Base-by-base conservation (phyloP, 1,284 basidiomycete species). In the Puccinia hordei region DNA sequence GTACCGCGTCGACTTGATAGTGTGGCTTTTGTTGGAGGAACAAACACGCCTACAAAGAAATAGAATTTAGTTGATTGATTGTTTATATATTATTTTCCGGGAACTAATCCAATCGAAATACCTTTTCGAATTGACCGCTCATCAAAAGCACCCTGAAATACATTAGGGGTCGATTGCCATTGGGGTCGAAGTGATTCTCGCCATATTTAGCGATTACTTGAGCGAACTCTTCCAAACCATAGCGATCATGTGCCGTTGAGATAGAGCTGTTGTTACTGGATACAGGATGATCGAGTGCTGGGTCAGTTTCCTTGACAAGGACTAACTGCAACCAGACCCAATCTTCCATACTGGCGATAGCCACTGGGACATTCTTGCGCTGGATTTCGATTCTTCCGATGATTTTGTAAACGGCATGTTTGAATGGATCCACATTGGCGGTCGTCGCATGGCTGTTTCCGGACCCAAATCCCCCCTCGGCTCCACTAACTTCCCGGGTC, bases 301-400 rank as follows among this genome's bases (percentile, higher is more conserved):
- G 63, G 57, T 73, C 82, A 72, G 84, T 84, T 83, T 90, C 89
- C 63, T 87, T 84, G 17, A 88, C 87, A 44, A 98, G 92, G 22
- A 90, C 89, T 24, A 99, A 89, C 87, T 99, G 96, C 87, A 97
- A 90, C 96, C 96, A 99, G 51, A 98, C 88, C 96, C 97, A 99
- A 86, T 98, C 96, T 85, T 98, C 96, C 4, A 94, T 96, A 9
- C 93, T 96, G 22, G 90, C 89, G 0, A 94, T 97, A 6, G 98
- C 93, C 69, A 92, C 90, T 12, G 90, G 89, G 0, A 95, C 91
- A 83, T 91, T 92, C 81, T 94, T 90, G 77, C 93, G 89, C 8
- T 90, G 87, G 1, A 94, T 90, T 83, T 99, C 96, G 77, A 98
- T 90, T 82, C 93, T 91, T 57, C 95, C 96, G 88, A 99, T 92